Percentiles rank a stretch among this genome's conserved stretches.
phyloP scores from a whole-genome alignment of 176 grass and related monocot species.

The Metroxylon sagu region DNA sequence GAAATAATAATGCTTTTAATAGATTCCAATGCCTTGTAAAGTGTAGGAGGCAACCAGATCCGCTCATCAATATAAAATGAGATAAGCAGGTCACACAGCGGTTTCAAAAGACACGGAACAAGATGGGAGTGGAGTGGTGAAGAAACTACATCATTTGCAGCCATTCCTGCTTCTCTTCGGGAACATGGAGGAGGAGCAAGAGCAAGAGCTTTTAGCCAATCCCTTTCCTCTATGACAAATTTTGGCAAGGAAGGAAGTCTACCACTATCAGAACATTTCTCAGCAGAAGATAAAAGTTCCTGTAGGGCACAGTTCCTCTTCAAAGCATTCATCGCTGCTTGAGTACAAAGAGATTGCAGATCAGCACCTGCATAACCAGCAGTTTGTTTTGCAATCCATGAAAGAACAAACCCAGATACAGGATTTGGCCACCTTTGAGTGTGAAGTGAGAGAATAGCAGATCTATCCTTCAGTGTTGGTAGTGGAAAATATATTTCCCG shows the following conservation, averaged over 20 bases:
- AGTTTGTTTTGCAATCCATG: slow-evolving; percentile 77
- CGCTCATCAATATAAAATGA: slow-evolving; percentile 72
- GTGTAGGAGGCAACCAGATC: slow-evolving; percentile 66
- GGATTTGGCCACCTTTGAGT: slow-evolving; percentile 84
- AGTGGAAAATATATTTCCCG: slow-evolving; percentile 96
- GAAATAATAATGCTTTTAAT: slow-evolving; percentile 56
- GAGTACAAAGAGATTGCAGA: slow-evolving; percentile 84
- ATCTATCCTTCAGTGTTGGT: slow-evolving; percentile 72
- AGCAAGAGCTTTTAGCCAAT: slow-evolving; percentile 79
- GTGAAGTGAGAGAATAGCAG: slow-evolving; percentile 85
- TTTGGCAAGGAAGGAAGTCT: slow-evolving; percentile 61
- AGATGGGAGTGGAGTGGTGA: slow-evolving; percentile 67
- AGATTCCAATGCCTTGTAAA: slow-evolving; percentile 58
- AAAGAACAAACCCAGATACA: slow-evolving; percentile 59
- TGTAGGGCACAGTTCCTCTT: slow-evolving; percentile 72
- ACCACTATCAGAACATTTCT: slow-evolving; percentile 43
- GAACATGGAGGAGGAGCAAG: slow-evolving; percentile 93
- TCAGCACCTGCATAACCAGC: slow-evolving; percentile 94
- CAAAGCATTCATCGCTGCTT: slow-evolving; percentile 93
- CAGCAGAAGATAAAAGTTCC: slow-evolving; percentile 61
- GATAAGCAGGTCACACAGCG: slow-evolving; percentile 59
- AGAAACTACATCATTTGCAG: slow-evolving; percentile 63
- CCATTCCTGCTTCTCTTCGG: slow-evolving; percentile 75
- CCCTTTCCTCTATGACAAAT: slow-evolving; percentile 70
- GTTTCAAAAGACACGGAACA: slow-evolving; percentile 63